Evolutionary conservation across 176 grass and related monocot species (phyloP).

Genomic region (Aegilops sharonensis): DNA sequence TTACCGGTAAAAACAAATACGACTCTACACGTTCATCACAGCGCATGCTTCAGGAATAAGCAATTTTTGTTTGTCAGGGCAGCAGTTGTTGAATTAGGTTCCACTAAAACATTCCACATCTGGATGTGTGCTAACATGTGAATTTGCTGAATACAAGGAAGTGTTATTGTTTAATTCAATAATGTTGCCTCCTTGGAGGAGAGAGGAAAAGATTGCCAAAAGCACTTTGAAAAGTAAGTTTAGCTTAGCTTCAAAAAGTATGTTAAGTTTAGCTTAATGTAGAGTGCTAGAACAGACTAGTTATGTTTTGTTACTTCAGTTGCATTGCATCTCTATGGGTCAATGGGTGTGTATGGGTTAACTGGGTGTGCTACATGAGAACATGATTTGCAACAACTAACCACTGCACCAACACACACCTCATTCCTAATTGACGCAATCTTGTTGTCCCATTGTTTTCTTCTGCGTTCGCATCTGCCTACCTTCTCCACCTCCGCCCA

Average conservation of each 20-base stretch:
- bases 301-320: too few species aligned
- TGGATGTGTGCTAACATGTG: too few species aligned
- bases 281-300: neutral
- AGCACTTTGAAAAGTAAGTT: neutral
- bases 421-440: neutral
- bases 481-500: neutral
- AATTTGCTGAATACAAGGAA: neutral
- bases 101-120: too few species aligned
- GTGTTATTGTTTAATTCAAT: neutral
- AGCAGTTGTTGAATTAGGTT: too few species aligned
- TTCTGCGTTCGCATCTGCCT: neutral
- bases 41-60: too few species aligned
- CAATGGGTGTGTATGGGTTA: slow-evolving; percentile 5
- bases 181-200: neutral
- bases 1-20: neutral
- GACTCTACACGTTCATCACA: neutral
- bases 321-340: neutral
- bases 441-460: neutral
- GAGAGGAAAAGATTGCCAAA: neutral
- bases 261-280: neutral
- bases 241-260: too few species aligned
- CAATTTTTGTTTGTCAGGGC: too few species aligned
- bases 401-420: neutral
- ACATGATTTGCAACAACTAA: neutral
- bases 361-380: neutral